phyloP scores from a whole-genome alignment of 2,329 filamentous ascomycete species.

The Pseudomassariella vexata region DNA sequence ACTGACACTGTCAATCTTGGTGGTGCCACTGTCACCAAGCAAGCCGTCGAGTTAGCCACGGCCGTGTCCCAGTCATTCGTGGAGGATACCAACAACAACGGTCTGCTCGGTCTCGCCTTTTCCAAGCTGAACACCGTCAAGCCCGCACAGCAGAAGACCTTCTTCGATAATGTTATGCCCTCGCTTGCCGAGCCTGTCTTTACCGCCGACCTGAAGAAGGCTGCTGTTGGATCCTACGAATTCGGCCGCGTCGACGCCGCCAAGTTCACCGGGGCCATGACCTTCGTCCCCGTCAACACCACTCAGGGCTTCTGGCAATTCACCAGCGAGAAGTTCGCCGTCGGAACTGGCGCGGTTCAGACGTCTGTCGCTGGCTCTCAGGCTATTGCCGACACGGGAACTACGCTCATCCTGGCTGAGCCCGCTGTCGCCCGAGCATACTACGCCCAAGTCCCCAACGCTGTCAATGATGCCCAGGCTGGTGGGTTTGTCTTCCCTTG shows the following conservation, averaged over 20 bases:
- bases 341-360: slow-evolving; percentile 26
- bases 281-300: slow-evolving; percentile 25
- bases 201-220: slow-evolving; percentile 26
- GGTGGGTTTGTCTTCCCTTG: slow-evolving; percentile 45
- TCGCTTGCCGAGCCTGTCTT: slow-evolving; percentile 25
- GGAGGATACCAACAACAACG: slow-evolving; percentile 23
- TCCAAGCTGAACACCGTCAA: slow-evolving; percentile 25
- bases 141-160: slow-evolving; percentile 23
- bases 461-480: slow-evolving; percentile 28
- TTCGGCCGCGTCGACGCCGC: slow-evolving; percentile 28
- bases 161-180: slow-evolving; percentile 26
- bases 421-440: slow-evolving; percentile 42
- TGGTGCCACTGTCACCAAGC: slow-evolving; percentile 21
- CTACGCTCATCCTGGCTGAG: slow-evolving; percentile 57
- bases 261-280: slow-evolving; percentile 27
- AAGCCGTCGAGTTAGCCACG: slow-evolving; percentile 25
- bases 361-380: slow-evolving; percentile 30
- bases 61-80: slow-evolving; percentile 24
- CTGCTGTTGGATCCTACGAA: slow-evolving; percentile 29
- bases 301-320: slow-evolving; percentile 32
- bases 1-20: slow-evolving; percentile 29
- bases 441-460: slow-evolving; percentile 40
- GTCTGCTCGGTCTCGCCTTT: slow-evolving; percentile 27
- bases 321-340: slow-evolving; percentile 23
- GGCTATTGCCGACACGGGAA: slow-evolving; percentile 54